Evolutionary conservation across 129 eudicot species (phyloP).

Genomic region (Flaveria trinervia): DNA sequence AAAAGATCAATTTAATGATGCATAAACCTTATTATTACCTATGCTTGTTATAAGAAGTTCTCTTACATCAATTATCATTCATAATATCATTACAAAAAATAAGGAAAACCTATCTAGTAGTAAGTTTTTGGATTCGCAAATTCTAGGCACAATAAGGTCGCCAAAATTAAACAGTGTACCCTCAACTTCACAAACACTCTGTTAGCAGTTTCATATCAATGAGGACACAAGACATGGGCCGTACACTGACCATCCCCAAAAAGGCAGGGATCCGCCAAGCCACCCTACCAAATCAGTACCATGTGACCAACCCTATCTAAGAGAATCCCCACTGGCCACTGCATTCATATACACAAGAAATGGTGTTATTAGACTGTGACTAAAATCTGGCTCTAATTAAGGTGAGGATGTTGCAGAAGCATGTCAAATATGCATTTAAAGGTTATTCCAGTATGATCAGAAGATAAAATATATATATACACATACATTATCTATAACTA

Average conservation of each 20-base stretch:
- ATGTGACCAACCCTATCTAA: neutral
- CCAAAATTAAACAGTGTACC: neutral
- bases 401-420: slow-evolving; percentile 27
- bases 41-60: neutral
- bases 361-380: slow-evolving; percentile 8
- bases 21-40: neutral
- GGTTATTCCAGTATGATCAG: slow-evolving; percentile 18
- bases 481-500: neutral
- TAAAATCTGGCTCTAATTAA: neutral
- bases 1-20: neutral
- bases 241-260: neutral
- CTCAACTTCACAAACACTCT: neutral
- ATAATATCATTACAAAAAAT: neutral
- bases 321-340: neutral
- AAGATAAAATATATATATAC: neutral
- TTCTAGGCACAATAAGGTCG: neutral
- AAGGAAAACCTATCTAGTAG: neutral
- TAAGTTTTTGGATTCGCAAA: neutral
- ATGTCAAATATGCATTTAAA: slow-evolving; percentile 8
- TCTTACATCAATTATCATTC: neutral
- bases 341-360: neutral
- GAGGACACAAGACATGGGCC: neutral
- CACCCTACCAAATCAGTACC: neutral
- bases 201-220: neutral
- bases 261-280: neutral